These are phyloP conservation scores for Lonicera japonica DNA, from an alignment of 129 eudicot species.

Conservation along the genomic window DNA sequence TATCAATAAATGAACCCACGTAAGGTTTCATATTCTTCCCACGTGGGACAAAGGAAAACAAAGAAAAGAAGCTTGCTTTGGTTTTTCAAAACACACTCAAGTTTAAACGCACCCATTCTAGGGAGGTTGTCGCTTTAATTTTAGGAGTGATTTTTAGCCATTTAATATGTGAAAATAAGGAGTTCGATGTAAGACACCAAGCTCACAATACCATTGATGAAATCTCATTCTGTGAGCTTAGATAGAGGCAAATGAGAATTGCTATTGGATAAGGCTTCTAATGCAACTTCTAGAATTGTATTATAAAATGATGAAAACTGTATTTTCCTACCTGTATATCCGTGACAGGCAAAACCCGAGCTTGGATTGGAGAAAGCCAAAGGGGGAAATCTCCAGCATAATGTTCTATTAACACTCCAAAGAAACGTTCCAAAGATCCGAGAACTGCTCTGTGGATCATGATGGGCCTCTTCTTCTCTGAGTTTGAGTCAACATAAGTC, in stretches of 20 bases:
- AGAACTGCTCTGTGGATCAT: slow-evolving; percentile 98
- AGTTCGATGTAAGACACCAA: no score
- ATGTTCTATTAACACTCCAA: slow-evolving; percentile 93
- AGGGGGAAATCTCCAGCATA: slow-evolving; percentile 95
- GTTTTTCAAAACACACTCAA: no score
- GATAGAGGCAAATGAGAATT: not conserved
- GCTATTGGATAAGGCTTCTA: not conserved
- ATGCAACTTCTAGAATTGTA: not conserved
- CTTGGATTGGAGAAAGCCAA: slow-evolving; percentile 95
- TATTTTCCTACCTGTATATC: slow-evolving; percentile 61
- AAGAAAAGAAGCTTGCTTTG: no score
- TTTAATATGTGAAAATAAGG: no score
- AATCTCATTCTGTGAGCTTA: no score
- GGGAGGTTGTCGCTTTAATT: no score
- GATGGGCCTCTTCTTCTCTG: slow-evolving; percentile 80
- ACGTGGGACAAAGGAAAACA: no score
- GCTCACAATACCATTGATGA: no score
- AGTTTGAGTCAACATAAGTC: slow-evolving; percentile 74
- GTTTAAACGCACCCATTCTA: no score
- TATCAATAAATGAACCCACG: no score
- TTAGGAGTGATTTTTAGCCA: no score
- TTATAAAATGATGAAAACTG: not conserved
- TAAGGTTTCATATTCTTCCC: no score
- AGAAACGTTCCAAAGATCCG: slow-evolving; percentile 93
- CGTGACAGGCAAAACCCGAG: slow-evolving; percentile 79